Evolutionary conservation across 2,329 filamentous ascomycete species (phyloP), one percentile per base, ranked within the genome.

Genomic region (Leptographium radiaticola): DNA sequence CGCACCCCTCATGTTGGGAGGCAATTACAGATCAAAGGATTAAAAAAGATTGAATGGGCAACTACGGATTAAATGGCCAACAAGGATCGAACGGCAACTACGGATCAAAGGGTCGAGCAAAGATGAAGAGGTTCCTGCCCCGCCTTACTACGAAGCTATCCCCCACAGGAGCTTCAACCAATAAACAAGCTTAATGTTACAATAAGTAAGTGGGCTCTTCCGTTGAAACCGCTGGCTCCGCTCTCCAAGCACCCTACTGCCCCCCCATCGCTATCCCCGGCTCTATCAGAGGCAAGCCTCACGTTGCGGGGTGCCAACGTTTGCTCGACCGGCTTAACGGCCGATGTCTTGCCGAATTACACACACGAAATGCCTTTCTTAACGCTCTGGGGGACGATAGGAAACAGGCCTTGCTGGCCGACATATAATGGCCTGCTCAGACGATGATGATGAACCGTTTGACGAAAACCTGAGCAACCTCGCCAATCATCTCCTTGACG

Each of bases 281-380:
- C 25, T 31, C 25, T 45, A 9, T 30, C 43, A 30, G 43, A 45
- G 25, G 20, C 2, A 31, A 45, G 43, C 43, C 20, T 45, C 10
- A 9, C 43, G 18, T 30, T 45, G 18, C 43, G 6, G 2, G 43
- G 25, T 25, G 25, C 10, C 43, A 45, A 10, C 18, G 43, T 45
- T 31, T 4, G 34, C 15, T 53, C 1, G 44, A 33, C 51, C n/a
- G 25, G 12, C 18, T 52, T 9, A 2, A 39, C 2, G 34, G 12
- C 34, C n/a, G 12, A 6, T 31, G 43, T 5, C 6, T 6, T n/a
- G 16, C 11, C 25, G 44, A 44, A 48, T 12, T 11, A 6, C 33
- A 9, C 18, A 30, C 45, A 2, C 76, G 80, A 1, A 4, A 12
- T 1, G 15, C 42, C 70, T 79, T 79, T 62, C 69, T 73, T 55